These are phyloP conservation scores for Thielaviopsis ethacetica DNA, from an alignment of 2,329 filamentous ascomycete species.

Conservation along the genomic window DNA sequence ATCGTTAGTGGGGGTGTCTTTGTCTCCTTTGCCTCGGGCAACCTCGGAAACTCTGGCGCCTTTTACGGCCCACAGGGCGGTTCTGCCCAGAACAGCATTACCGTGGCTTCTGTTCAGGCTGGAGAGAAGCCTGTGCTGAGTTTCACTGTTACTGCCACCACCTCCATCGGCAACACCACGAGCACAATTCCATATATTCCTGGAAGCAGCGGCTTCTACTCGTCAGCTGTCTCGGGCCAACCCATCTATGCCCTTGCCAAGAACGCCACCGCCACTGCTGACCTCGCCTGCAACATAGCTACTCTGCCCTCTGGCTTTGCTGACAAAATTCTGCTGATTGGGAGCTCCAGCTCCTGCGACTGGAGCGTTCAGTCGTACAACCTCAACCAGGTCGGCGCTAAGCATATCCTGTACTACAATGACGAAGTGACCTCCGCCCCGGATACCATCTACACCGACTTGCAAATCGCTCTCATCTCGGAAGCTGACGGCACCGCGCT, in stretches of 20 bases:
- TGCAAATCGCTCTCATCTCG: slow-evolving; percentile 16
- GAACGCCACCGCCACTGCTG: background rate
- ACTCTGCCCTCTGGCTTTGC: slow-evolving; percentile 21
- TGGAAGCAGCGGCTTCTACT: background rate
- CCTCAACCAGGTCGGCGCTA: slow-evolving; percentile 15
- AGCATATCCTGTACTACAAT: slow-evolving; percentile 15
- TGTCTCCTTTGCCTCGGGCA: slow-evolving; percentile 34
- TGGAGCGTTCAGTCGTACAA: slow-evolving; percentile 10
- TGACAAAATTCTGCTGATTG: slow-evolving; percentile 14
- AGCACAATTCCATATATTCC: slow-evolving; percentile 11
- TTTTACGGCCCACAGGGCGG: slow-evolving; percentile 17
- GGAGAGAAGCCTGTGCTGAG: slow-evolving; percentile 13
- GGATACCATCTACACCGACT: slow-evolving; percentile 19
- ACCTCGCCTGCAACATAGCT: slow-evolving; percentile 14
- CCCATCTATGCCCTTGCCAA: background rate
- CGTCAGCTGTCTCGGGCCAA: background rate
- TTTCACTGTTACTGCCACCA: background rate
- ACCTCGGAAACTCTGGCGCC: slow-evolving; percentile 30
- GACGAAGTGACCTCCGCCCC: slow-evolving; percentile 11
- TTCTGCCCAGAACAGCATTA: slow-evolving; percentile 24
- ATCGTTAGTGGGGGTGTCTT: slow-evolving; percentile 29
- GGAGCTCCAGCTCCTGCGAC: background rate
- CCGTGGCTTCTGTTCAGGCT: slow-evolving; percentile 28
- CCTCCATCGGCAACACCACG: background rate
- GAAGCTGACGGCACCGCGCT: slow-evolving; percentile 16